Conservation (phyloP, 2,329 filamentous ascomycete species). For the Alternaria consortialis region DNA sequence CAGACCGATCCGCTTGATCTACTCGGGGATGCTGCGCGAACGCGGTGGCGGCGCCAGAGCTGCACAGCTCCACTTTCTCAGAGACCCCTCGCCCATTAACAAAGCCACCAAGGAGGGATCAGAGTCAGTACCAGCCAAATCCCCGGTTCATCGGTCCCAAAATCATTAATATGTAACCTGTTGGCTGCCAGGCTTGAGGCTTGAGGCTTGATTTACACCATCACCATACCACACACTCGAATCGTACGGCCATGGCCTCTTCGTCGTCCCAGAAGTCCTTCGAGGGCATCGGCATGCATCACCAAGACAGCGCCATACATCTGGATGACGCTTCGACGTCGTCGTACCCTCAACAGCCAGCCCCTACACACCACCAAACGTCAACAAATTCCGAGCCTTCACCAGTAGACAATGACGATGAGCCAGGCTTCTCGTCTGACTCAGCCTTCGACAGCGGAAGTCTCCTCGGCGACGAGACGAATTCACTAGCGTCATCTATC, state of each 20-base stretch:
- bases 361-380: neutral
- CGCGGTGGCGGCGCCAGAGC: slow-evolving; percentile 6
- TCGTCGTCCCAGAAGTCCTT: slow-evolving; percentile 23
- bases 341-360: slow-evolving; percentile 11
- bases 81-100: slow-evolving; percentile 7
- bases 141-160: neutral
- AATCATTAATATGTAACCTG: slow-evolving; percentile 4
- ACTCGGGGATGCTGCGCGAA: slow-evolving; percentile 12
- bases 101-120: neutral
- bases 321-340: slow-evolving; percentile 22
- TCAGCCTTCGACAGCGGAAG: slow-evolving; percentile 50
- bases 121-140: neutral
- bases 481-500: slow-evolving; percentile 48
- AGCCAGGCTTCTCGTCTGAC: slow-evolving; percentile 37
- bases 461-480: slow-evolving; percentile 47
- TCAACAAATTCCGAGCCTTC: neutral
- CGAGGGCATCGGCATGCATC: slow-evolving; percentile 24
- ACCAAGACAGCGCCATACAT: slow-evolving; percentile 36
- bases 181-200: neutral
- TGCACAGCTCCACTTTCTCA: slow-evolving; percentile 2
- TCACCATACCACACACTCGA: neutral
- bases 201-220: neutral
- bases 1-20: slow-evolving; percentile 14
- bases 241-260: slow-evolving; percentile 14
- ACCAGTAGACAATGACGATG: slow-evolving; percentile 9